phyloP scores from a whole-genome alignment of 1,284 basidiomycete genomes.

The Puccinia sorghi region DNA sequence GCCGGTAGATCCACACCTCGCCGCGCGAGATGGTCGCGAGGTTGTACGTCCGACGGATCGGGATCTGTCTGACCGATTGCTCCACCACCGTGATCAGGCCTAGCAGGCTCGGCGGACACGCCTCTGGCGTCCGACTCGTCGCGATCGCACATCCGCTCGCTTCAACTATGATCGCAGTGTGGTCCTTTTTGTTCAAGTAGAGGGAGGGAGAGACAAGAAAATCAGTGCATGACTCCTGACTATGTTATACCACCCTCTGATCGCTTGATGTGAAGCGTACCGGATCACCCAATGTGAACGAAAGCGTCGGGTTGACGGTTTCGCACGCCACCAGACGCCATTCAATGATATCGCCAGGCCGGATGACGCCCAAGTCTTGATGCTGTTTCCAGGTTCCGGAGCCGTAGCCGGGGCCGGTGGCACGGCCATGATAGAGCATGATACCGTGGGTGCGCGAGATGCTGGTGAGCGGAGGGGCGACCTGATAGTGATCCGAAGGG shows the following conservation, averaged over 20 bases:
- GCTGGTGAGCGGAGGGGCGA: conserved; percentile 63
- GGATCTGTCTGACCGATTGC: conserved; percentile 54
- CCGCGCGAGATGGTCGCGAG: conserved; percentile 53
- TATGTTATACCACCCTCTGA: not conserved
- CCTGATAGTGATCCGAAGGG: conserved; percentile 61
- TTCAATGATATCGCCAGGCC: conserved; percentile 66
- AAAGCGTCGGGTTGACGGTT: conserved; percentile 30
- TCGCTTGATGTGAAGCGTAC: not conserved
- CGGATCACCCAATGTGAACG: conserved; percentile 46
- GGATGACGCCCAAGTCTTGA: conserved; percentile 59
- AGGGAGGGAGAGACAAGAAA: not conserved
- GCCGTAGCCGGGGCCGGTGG: conserved; percentile 53
- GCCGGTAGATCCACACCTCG: conserved; percentile 57
- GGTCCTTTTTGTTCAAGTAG: conserved; percentile 20
- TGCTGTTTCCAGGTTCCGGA: conserved; percentile 65
- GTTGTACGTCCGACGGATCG: conserved; percentile 53
- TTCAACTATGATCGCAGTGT: conserved; percentile 44
- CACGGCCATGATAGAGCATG: conserved; percentile 63
- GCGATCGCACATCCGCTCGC: not conserved
- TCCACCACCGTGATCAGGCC: conserved; percentile 55
- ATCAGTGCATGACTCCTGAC: not conserved
- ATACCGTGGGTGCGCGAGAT: conserved; percentile 65
- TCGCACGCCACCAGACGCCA: conserved; percentile 58
- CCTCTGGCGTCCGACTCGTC: not conserved
- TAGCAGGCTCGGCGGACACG: conserved; percentile 51